These are phyloP conservation scores for Saccharum hybrid DNA, from an alignment of 202 grass and related monocot species.

Conservation along the genomic window DNA sequence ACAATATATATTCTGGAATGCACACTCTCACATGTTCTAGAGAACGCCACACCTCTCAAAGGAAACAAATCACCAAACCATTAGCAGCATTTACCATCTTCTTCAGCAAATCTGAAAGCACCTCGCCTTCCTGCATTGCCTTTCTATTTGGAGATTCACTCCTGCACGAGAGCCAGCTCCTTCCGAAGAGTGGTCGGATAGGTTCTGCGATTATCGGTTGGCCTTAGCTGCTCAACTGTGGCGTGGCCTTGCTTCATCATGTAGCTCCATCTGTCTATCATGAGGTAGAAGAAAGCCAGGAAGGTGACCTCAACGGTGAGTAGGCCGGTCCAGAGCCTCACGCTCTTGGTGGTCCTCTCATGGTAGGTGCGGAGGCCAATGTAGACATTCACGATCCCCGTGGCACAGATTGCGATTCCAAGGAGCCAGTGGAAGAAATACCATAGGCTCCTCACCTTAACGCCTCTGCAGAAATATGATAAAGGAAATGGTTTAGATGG, in stretches of 20 bases:
- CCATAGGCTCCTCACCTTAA: conserved; percentile 75
- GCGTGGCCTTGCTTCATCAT: conserved; percentile 70
- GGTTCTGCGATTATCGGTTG: conserved; percentile 50
- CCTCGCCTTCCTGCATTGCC: background rate
- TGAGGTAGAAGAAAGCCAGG: conserved; percentile 71
- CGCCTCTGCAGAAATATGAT: conserved; percentile 56
- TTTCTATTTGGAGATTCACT: conserved; percentile 37
- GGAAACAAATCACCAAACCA: conserved; percentile 44
- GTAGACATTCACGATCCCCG: conserved; percentile 80
- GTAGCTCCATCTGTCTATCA: conserved; percentile 85
- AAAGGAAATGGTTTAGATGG: background rate
- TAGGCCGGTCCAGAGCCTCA: conserved; percentile 70
- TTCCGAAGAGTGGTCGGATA: conserved; percentile 72
- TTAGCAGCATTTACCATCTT: conserved; percentile 15
- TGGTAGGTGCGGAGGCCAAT: conserved; percentile 85
- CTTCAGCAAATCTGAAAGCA: conserved; percentile 23
- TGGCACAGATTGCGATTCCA: conserved; percentile 55
- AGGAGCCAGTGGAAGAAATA: conserved; percentile 83
- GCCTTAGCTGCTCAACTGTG: conserved; percentile 72
- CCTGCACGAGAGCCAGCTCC: conserved; percentile 48
- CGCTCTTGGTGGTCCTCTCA: conserved; percentile 66
- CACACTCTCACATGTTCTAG: conserved; percentile 26
- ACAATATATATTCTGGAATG: conserved; percentile 47
- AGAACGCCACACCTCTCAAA: conserved; percentile 34
- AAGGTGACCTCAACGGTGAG: conserved; percentile 81